These are phyloP conservation scores for Colletotrichum abscissum DNA, from an alignment of 2,329 filamentous ascomycete genomes.

Conservation along the genomic window DNA sequence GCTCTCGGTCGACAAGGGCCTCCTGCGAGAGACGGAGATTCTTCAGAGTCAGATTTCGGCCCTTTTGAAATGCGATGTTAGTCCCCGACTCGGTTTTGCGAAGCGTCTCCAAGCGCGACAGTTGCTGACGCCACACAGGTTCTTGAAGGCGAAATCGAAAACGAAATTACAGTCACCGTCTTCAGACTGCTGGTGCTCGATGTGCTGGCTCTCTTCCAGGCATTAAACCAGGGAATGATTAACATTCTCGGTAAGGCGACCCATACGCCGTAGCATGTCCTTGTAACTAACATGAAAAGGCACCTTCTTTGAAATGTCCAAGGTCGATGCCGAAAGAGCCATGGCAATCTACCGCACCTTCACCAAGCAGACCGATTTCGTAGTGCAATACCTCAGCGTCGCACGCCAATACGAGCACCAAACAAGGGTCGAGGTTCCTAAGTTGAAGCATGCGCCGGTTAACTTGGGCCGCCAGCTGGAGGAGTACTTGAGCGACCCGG, in stretches of 20 bases:
- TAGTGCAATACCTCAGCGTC: constrained; percentile 88
- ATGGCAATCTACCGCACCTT: constrained; percentile 94
- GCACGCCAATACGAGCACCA: constrained; percentile 92
- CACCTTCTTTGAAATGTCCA: constrained; percentile 98
- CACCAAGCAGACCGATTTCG: constrained; percentile 89
- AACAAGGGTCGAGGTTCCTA: constrained; percentile 93
- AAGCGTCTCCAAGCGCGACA: background rate
- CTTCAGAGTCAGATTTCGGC: constrained; percentile 90
- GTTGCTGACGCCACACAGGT: constrained; percentile 63
- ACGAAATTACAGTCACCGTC: constrained; percentile 95
- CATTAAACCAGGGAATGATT: constrained; percentile 96
- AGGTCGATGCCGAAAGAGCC: constrained; percentile 90
- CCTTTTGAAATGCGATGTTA: constrained; percentile 88
- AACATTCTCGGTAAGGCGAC: constrained; percentile 83
- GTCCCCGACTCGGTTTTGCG: constrained; percentile 46
- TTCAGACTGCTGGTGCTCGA: constrained; percentile 93
- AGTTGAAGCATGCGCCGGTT: constrained; percentile 95
- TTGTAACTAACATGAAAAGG: constrained; percentile 60
- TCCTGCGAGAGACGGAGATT: constrained; percentile 89
- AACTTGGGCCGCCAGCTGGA: constrained; percentile 90
- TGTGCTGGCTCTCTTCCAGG: constrained; percentile 88
- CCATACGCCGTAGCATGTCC: constrained; percentile 22
- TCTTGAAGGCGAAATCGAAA: constrained; percentile 88
- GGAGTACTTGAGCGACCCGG: constrained; percentile 92
- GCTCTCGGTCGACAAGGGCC: constrained; percentile 88